phyloP scores from a whole-genome alignment of 441 rosid genomes.

The Sinapis alba region DNA sequence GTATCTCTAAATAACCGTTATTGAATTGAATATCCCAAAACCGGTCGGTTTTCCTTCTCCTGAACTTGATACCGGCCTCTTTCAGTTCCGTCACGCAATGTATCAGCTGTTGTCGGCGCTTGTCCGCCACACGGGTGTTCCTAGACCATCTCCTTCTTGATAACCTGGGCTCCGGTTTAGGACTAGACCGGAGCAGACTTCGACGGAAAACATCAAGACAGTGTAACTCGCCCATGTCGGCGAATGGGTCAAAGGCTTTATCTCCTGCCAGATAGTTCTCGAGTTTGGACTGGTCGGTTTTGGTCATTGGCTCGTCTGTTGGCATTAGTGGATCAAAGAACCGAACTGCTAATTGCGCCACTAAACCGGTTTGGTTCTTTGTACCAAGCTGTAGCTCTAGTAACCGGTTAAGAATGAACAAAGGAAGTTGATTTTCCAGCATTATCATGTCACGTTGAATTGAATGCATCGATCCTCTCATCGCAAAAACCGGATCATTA shows the following conservation, averaged over 20 bases:
- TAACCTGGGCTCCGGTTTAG: constrained; percentile 51
- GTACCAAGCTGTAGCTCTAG: constrained; percentile 63
- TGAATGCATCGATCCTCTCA: constrained; percentile 88
- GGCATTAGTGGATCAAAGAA: constrained; percentile 87
- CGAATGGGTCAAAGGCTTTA: constrained; percentile 60
- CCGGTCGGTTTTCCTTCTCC: constrained; percentile 67
- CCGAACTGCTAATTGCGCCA: constrained; percentile 61
- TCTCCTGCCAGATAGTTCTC: constrained; percentile 47
- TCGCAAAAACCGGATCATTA: constrained; percentile 78
- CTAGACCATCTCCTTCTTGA: constrained; percentile 64
- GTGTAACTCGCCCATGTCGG: constrained; percentile 63
- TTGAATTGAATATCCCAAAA: constrained; percentile 85
- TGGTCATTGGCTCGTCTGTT: constrained; percentile 77
- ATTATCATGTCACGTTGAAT: constrained; percentile 91
- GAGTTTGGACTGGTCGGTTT: constrained; percentile 51
- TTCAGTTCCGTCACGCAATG: constrained; percentile 83
- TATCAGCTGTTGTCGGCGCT: constrained; percentile 78
- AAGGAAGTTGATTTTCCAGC: constrained; percentile 86
- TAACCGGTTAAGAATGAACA: constrained; percentile 69
- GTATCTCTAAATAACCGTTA: constrained; percentile 70
- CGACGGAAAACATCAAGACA: constrained; percentile 80
- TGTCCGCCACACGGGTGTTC: constrained; percentile 64
- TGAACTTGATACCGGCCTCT: constrained; percentile 79
- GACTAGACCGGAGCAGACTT: constrained; percentile 66
- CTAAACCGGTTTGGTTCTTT: constrained; percentile 60